A percentile compares a stretch with the other conserved stretches of the same genome.
Evolutionary conservation across 2,329 filamentous ascomycete species (phyloP).

Genomic region (Ascochyta koolunga): DNA sequence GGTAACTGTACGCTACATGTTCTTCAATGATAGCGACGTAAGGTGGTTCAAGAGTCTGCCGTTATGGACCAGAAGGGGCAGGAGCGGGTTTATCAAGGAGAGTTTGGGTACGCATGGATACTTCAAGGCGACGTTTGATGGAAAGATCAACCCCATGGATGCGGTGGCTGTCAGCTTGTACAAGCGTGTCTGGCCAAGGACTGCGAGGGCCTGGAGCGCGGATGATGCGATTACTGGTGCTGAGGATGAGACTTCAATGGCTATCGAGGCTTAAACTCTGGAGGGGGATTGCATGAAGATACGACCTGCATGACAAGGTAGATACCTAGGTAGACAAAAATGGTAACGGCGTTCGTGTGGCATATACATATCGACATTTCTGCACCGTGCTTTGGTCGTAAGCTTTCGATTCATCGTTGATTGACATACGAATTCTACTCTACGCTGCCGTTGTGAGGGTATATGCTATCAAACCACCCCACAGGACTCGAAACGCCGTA

Average conservation of each 20-base stretch:
- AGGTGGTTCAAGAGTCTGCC: conserved; percentile 97
- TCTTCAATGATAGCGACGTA: conserved; percentile 95
- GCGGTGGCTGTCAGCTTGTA: conserved; percentile 80
- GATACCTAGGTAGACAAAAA: conserved; percentile 30
- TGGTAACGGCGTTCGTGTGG: conserved; percentile 13
- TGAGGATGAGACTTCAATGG: not conserved
- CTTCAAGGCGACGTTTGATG: conserved; percentile 98
- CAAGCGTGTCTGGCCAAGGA: conserved; percentile 68
- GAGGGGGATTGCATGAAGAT: conserved; percentile 13
- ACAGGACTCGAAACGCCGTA: conserved; percentile 14
- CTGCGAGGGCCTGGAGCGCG: conserved; percentile 57
- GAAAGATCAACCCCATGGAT: conserved; percentile 93
- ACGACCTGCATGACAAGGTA: conserved; percentile 21
- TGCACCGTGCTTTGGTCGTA: no score
- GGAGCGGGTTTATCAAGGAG: conserved; percentile 93
- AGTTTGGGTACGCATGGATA: conserved; percentile 96
- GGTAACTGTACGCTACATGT: conserved; percentile 98
- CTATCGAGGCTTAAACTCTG: not conserved
- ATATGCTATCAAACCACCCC: conserved; percentile 16
- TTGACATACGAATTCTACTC: conserved; percentile 5
- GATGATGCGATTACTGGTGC: conserved; percentile 4
- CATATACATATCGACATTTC: not conserved
- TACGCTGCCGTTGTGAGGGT: conserved; percentile 11
- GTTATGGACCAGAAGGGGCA: conserved; percentile 88
- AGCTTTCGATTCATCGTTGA: not conserved